Conservation (phyloP, 2,329 filamentous ascomycete species). For the Nemania abortiva region DNA sequence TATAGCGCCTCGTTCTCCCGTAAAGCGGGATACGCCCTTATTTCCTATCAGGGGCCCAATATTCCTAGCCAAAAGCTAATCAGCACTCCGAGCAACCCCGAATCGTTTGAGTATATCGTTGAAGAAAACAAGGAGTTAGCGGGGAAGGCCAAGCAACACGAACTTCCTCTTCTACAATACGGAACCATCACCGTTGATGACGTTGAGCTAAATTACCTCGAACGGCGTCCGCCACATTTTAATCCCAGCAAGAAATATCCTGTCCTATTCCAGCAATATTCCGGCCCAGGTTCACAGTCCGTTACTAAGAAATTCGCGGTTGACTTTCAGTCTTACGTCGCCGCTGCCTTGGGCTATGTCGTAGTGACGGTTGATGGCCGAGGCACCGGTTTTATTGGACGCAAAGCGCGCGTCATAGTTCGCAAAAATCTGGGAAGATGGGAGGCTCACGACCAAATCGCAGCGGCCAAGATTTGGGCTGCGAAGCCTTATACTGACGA, state of each 20-base stretch:
- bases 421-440: constrained; percentile 86
- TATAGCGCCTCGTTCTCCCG: constrained; percentile 87
- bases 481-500: constrained; percentile 85
- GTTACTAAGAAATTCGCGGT: constrained; percentile 85
- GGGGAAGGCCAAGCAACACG: constrained; percentile 77
- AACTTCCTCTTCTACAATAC: constrained; percentile 85
- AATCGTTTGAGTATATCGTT: constrained; percentile 75
- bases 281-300: constrained; percentile 90
- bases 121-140: constrained; percentile 82
- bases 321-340: constrained; percentile 91
- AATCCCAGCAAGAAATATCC: constrained; percentile 86
- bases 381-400: constrained; percentile 90
- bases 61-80: constrained; percentile 94
- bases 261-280: constrained; percentile 94
- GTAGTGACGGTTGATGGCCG: constrained; percentile 95
- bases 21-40: constrained; percentile 83
- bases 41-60: constrained; percentile 84
- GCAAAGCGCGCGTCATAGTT: constrained; percentile 83
- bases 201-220: constrained; percentile 77
- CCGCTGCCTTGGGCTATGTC: constrained; percentile 87
- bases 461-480: constrained; percentile 86
- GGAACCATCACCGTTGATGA: constrained; percentile 87
- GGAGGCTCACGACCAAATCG: constrained; percentile 92
- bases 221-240: constrained; percentile 91
- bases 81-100: constrained; percentile 78